Evolutionary conservation across 1,284 basidiomycete genomes (phyloP).

Genomic region (Ustilago trichophora): DNA sequence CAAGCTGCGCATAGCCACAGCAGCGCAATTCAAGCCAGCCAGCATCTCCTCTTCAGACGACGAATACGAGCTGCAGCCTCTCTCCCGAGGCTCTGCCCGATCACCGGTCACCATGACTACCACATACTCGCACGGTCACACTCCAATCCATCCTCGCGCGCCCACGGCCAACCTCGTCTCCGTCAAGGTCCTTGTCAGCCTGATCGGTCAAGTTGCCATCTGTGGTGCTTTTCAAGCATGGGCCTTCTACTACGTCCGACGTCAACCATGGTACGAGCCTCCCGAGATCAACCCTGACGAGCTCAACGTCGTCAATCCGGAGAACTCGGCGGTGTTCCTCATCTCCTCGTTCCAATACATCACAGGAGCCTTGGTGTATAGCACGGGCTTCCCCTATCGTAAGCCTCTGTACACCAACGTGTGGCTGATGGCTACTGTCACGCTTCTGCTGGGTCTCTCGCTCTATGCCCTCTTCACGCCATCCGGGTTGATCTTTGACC

Average conservation of each 20-base stretch:
- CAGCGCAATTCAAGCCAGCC: too few relatives aligned
- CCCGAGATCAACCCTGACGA: slow-evolving; percentile 76
- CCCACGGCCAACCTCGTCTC: slow-evolving; percentile 97
- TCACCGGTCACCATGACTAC: slow-evolving; percentile 12
- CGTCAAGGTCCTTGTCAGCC: slow-evolving; percentile 91
- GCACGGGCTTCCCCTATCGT: slow-evolving; percentile 95
- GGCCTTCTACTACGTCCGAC: slow-evolving; percentile 86
- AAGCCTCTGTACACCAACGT: slow-evolving; percentile 91
- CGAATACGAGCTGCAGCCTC: slow-evolving; percentile 19
- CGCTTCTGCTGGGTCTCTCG: slow-evolving; percentile 46
- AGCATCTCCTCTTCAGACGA: slow-evolving; percentile 26
- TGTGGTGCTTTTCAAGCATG: slow-evolving; percentile 85
- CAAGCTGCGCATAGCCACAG: too few relatives aligned
- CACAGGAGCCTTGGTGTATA: slow-evolving; percentile 93
- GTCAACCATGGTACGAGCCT: slow-evolving; percentile 81
- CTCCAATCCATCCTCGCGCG: slow-evolving; percentile 78
- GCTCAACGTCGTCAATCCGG: slow-evolving; percentile 88
- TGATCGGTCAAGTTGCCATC: slow-evolving; percentile 90
- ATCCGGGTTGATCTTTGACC: slow-evolving; percentile 72
- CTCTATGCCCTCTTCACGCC: slow-evolving; percentile 69
- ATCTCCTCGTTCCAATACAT: slow-evolving; percentile 99
- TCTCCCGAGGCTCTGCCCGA: slow-evolving; percentile 17
- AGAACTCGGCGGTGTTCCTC: slow-evolving; percentile 91
- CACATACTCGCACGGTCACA: slow-evolving; percentile 58
- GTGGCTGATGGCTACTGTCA: slow-evolving; percentile 58